Evolutionary conservation across 1,284 basidiomycete species (phyloP), one percentile per base, ranked within the genome.

Genomic region (Xerocomus nothofagi): DNA sequence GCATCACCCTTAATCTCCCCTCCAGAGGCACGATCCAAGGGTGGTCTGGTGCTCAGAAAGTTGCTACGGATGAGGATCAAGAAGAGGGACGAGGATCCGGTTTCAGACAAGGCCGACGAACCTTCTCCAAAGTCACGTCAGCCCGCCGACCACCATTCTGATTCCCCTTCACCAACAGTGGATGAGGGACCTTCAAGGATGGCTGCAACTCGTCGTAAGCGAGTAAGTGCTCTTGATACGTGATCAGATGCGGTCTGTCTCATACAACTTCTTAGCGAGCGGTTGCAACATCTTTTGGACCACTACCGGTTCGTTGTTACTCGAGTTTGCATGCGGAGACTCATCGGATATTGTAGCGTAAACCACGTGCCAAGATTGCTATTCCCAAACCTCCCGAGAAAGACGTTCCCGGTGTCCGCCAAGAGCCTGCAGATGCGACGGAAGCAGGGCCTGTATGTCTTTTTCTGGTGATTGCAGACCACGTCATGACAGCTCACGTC

Each of bases 61-160:
- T 17, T 17, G 4, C n/a, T 42, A 21, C 21, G 1, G 11, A 17
- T 9, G 8, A 26, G 5, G 24, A 9, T 17, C 15, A 42, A 4
- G 20, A 42, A 17, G 32, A 4, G n/a, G 17, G 12, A 17, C 10
- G 17, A 17, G 20, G 6, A 17, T 2, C 3, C 20, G 1, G 7
- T 6, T 6, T 40, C 8, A n/a, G 11, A 23, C 8, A 6, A 12
- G 6, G 8, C 15, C 20, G 15, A n/a, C 12, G 32, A 4, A 12
- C 15, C 6, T 0, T 1, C 15, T 1, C 21, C 10, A 12, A 1
- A 8, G 11, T 12, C 20, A 1, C 11, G 4, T 21, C 33, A 2
- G 3, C 6, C 32, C 5, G 3, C 7, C 9, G 15, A 23, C 11
- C 15, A 4, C 3, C 15, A 4, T 5, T 23, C n/a, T 6, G 15